phyloP scores from a whole-genome alignment of 345 rosid genomes.

The Triadica sebifera region DNA sequence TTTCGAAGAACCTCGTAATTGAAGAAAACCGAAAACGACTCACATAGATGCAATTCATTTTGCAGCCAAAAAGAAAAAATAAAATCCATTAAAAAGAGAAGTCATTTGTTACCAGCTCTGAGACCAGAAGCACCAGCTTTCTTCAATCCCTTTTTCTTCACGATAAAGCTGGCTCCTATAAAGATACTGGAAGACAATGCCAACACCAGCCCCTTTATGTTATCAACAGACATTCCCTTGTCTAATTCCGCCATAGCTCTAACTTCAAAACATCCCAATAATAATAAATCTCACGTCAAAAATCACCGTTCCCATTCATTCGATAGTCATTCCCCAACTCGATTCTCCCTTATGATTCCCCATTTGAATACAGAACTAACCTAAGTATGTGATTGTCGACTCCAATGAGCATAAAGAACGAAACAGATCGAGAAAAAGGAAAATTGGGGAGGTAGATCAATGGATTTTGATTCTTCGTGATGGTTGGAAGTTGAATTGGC shows the following conservation, averaged over 20 bases:
- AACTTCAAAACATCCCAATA: neutral
- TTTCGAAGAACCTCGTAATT: neutral
- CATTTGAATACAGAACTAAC: no score
- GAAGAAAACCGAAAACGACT: neutral
- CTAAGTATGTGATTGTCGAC: neutral
- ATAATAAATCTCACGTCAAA: neutral
- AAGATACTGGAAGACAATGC: conserved; percentile 80
- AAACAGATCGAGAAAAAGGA: neutral
- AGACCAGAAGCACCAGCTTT: conserved; percentile 65
- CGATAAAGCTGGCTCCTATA: conserved; percentile 85
- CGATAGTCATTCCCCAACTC: conserved; percentile 8
- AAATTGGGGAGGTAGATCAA: neutral
- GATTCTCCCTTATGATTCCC: neutral
- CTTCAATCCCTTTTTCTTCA: conserved; percentile 87
- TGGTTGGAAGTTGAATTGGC: neutral
- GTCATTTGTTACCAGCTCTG: conserved; percentile 57
- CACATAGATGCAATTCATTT: conserved; percentile 1
- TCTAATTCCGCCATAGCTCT: conserved; percentile 39
- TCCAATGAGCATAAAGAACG: neutral
- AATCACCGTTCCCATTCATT: conserved; percentile 20
- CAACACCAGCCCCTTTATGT: conserved; percentile 74
- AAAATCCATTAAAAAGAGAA: neutral
- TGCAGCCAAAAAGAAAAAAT: neutral
- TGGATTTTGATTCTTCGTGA: neutral
- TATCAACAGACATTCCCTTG: conserved; percentile 77